These are phyloP conservation scores for Juglanconis oblonga DNA, from an alignment of 2,329 filamentous ascomycete species.

Conservation along the genomic window DNA sequence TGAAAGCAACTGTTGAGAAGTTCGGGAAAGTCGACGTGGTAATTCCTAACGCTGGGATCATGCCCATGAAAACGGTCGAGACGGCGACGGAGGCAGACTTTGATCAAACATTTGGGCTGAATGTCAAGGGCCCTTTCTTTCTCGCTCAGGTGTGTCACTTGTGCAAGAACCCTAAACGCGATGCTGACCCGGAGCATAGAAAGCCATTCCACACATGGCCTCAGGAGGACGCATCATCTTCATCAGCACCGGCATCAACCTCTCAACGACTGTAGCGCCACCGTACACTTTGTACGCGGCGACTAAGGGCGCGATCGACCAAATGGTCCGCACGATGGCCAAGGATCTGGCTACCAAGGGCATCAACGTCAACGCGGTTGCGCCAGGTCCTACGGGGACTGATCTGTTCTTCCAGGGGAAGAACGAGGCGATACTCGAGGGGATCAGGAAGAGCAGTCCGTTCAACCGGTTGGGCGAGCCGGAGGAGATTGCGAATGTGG, in stretches of 20 bases:
- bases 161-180: not conserved
- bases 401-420: slow-evolving; percentile 54
- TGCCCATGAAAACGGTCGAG: slow-evolving; percentile 48
- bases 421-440: slow-evolving; percentile 41
- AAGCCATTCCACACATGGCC: slow-evolving; percentile 49
- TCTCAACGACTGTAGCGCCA: slow-evolving; percentile 36
- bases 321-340: slow-evolving; percentile 51
- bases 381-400: slow-evolving; percentile 47
- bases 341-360: slow-evolving; percentile 53
- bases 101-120: slow-evolving; percentile 46
- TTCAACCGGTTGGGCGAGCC: slow-evolving; percentile 44
- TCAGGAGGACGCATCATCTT: slow-evolving; percentile 49
- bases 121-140: slow-evolving; percentile 58
- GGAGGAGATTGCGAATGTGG: slow-evolving; percentile 46
- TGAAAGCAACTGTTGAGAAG: slow-evolving; percentile 43
- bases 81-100: slow-evolving; percentile 48
- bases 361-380: slow-evolving; percentile 44
- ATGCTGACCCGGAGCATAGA: slow-evolving; percentile 30
- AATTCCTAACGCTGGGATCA: slow-evolving; percentile 52
- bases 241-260: slow-evolving; percentile 42
- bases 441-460: slow-evolving; percentile 38
- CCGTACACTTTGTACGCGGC: slow-evolving; percentile 50
- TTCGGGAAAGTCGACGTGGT: slow-evolving; percentile 59
- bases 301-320: slow-evolving; percentile 59
- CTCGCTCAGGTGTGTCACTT: slow-evolving; percentile 36